phyloP scores from a whole-genome alignment of 225 moss, liverwort and hornwort species.

The Pseudisothecium myosuroides region DNA sequence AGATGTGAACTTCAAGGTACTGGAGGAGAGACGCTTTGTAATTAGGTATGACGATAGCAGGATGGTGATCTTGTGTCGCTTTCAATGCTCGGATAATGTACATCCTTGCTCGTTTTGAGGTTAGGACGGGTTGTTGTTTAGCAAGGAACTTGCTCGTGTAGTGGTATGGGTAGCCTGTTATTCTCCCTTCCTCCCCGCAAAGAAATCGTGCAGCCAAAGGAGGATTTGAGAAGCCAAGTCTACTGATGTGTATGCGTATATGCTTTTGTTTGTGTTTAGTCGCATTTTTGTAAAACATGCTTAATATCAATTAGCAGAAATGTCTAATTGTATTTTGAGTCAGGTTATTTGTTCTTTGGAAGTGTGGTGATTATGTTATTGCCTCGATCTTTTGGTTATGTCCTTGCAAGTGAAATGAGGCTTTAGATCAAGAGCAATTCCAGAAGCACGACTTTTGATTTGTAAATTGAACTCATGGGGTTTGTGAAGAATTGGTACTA shows the following conservation, averaged over 20 bases:
- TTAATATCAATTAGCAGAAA: not conserved
- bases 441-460: not conserved
- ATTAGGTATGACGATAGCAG: not conserved
- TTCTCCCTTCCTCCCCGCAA: not conserved
- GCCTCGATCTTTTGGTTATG: not conserved
- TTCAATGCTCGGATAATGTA: not conserved
- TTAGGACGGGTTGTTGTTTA: not conserved
- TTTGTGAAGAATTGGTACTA: not conserved
- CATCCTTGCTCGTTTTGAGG: not conserved
- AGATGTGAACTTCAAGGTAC: not conserved
- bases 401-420: not conserved
- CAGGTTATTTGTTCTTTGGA: not conserved
- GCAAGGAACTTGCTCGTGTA: not conserved
- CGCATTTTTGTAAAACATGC: not conserved
- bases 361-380: not conserved
- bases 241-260: not conserved
- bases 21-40: not conserved
- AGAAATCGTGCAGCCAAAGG: not conserved
- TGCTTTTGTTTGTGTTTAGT: not conserved
- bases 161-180: not conserved
- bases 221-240: conserved; percentile 3
- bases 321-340: not conserved
- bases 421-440: not conserved
- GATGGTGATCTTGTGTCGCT: not conserved
- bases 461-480: not conserved